These are phyloP conservation scores for Aegilops bicornis DNA, from an alignment of 176 grass and related monocot species.

Conservation along the genomic window DNA sequence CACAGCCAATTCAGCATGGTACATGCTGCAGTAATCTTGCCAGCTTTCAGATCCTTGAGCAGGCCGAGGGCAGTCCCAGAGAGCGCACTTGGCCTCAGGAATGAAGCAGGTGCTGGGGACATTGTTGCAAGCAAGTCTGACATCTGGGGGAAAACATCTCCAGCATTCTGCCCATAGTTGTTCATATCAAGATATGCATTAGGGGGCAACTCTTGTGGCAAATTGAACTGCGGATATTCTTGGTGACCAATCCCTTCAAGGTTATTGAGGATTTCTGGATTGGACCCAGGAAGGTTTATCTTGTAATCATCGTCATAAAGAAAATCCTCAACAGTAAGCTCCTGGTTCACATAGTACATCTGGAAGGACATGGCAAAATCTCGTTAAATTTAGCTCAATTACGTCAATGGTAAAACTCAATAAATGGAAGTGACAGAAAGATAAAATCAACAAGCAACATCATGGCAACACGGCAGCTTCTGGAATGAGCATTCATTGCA, in stretches of 20 bases:
- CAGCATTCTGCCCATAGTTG: slow-evolving; percentile 44
- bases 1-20: slow-evolving; percentile 78
- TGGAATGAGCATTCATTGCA: too few species aligned
- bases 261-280: slow-evolving; percentile 57
- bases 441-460: too few species aligned
- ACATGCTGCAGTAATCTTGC: slow-evolving; percentile 86
- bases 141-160: slow-evolving; percentile 54
- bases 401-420: slow-evolving; percentile 9
- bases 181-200: slow-evolving; percentile 50
- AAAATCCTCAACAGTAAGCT: slow-evolving; percentile 71
- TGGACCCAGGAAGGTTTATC: slow-evolving; percentile 52
- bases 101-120: slow-evolving; percentile 67
- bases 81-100: slow-evolving; percentile 84
- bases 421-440: neutral
- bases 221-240: slow-evolving; percentile 71
- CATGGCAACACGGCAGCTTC: too few species aligned
- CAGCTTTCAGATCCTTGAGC: slow-evolving; percentile 73
- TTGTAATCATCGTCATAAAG: slow-evolving; percentile 73
- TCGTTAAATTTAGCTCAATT: slow-evolving; percentile 24
- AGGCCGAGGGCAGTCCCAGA: slow-evolving; percentile 90
- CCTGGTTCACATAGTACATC: slow-evolving; percentile 85
- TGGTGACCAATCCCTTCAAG: slow-evolving; percentile 58
- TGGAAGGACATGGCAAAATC: slow-evolving; percentile 39
- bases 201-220: slow-evolving; percentile 51
- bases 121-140: slow-evolving; percentile 77